These are phyloP conservation scores for Euclidium syriacum DNA, from an alignment of 345 rosid genomes.

Conservation along the genomic window DNA sequence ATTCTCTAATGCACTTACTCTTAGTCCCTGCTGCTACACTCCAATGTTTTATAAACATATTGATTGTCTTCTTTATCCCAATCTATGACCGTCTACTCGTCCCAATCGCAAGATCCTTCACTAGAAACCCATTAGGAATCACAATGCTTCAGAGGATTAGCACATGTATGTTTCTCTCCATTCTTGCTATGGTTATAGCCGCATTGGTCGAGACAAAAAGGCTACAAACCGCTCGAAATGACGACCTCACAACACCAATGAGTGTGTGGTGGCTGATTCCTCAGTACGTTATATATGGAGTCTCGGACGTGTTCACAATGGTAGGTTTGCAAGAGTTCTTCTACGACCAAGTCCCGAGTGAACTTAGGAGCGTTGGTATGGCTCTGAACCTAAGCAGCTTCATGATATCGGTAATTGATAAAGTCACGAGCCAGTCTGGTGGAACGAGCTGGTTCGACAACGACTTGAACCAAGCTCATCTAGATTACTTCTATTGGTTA, in stretches of 20 bases:
- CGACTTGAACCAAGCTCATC: too few species aligned
- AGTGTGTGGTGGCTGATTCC: constrained; percentile 29
- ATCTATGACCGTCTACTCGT: constrained; percentile 40
- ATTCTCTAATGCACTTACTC: too few species aligned
- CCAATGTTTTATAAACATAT: constrained; percentile 33
- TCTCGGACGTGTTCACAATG: constrained; percentile 33
- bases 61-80: constrained; percentile 34
- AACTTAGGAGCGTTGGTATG: constrained; percentile 41
- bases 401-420: constrained; percentile 35
- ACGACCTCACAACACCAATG: constrained; percentile 12
- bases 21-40: constrained; percentile 44
- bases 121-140: too few species aligned
- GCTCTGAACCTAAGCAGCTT: constrained; percentile 40
- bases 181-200: constrained; percentile 5
- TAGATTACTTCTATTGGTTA: too few species aligned
- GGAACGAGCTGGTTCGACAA: constrained; percentile 37
- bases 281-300: constrained; percentile 2
- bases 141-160: too few species aligned
- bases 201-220: constrained; percentile 28
- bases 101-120: constrained; percentile 22
- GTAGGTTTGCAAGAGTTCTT: constrained; percentile 53
- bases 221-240: constrained; percentile 8
- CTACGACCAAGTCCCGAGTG: constrained; percentile 34
- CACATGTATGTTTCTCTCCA: constrained; percentile 16
- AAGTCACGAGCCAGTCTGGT: constrained; percentile 25